Percentiles rank a stretch among this genome's conserved stretches.
Evolutionary conservation across 495 filamentous ascomycete genomes (phyloP).

Genomic region (Podospora sp.): DNA sequence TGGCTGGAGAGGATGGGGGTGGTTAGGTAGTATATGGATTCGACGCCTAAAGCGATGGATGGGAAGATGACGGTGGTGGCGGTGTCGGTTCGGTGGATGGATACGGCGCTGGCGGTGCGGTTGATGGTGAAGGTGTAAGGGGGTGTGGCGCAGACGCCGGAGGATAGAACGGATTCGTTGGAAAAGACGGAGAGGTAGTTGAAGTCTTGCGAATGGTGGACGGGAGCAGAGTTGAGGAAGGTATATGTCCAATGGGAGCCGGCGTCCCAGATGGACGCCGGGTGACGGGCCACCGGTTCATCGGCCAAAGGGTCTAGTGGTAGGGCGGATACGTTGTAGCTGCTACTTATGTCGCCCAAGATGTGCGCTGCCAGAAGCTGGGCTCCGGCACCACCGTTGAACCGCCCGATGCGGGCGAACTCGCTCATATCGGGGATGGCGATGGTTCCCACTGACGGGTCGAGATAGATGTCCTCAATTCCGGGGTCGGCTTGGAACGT

Average conservation of each 20-base stretch:
- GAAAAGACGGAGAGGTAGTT: slow-evolving; percentile 9
- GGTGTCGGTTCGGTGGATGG: not conserved
- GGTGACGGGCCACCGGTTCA: not conserved
- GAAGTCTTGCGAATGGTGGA: not conserved
- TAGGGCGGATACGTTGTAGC: slow-evolving; percentile 3
- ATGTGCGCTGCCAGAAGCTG: slow-evolving; percentile 1
- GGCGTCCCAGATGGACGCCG: not conserved
- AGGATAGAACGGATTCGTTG: not conserved
- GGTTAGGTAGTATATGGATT: slow-evolving; percentile 4
- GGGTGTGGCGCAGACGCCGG: not conserved
- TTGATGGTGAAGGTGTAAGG: slow-evolving; percentile 1
- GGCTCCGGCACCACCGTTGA: not conserved
- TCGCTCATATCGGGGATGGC: slow-evolving; percentile 10
- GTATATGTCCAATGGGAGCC: not conserved
- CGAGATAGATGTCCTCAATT: slow-evolving; percentile 5
- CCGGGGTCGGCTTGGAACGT: slow-evolving; percentile 6
- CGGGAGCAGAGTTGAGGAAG: slow-evolving; percentile 5
- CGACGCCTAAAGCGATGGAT: not conserved
- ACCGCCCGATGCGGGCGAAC: slow-evolving; percentile 1
- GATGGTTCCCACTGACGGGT: not conserved
- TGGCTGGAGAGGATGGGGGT: not conserved
- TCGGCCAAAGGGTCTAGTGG: not conserved
- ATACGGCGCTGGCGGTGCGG: not conserved
- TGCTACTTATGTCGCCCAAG: slow-evolving; percentile 1
- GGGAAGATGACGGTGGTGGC: slow-evolving; percentile 1